phyloP scores from a whole-genome alignment of 2,329 filamentous ascomycete species.

The Trichoderma pleuroti region DNA sequence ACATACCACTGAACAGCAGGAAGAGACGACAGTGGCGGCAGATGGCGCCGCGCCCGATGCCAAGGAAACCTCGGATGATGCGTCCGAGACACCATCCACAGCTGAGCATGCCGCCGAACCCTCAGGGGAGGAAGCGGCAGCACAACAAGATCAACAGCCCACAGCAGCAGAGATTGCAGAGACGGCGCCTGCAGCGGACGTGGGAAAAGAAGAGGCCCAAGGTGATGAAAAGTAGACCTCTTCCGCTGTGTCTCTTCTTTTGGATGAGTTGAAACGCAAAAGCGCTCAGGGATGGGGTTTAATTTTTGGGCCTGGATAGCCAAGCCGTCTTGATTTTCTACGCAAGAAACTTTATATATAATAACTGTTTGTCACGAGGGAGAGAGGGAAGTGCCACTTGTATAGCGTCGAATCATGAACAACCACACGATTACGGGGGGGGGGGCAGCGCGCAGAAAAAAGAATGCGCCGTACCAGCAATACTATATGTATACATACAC shows the following conservation, averaged over 20 bases:
- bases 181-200: not conserved
- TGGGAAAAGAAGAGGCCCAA: not conserved
- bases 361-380: not conserved
- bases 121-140: not conserved
- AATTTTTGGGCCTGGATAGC: not conserved
- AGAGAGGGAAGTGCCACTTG: not conserved
- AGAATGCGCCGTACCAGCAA: not conserved
- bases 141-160: not conserved
- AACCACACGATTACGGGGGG: not conserved
- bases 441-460: not conserved
- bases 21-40: not conserved
- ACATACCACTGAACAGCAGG: not conserved
- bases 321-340: not conserved
- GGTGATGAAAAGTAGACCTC: not conserved
- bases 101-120: not conserved
- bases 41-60: not conserved
- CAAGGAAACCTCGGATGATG: conserved; percentile 2
- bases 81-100: not conserved
- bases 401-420: not conserved
- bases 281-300: not conserved
- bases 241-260: not conserved
- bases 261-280: not conserved
- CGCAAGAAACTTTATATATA: not conserved
- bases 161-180: not conserved
- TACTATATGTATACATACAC: not conserved